These are phyloP conservation scores for Fusarium nelsonii DNA, from an alignment of 2,329 filamentous ascomycete genomes.

Conservation along the genomic window DNA sequence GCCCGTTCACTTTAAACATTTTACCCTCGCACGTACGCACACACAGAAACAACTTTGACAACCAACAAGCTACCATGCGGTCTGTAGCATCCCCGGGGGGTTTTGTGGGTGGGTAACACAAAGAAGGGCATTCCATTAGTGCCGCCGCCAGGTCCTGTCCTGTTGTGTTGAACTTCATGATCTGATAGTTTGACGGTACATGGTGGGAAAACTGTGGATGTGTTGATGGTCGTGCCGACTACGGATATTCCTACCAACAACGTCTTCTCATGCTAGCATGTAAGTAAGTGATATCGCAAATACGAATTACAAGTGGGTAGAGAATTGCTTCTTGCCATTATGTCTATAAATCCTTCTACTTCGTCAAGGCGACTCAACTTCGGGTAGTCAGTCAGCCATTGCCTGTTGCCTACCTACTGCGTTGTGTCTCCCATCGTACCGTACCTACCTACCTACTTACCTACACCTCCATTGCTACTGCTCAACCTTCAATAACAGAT, in stretches of 20 bases:
- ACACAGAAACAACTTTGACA: slow-evolving; percentile 2
- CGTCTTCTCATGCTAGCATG: background rate
- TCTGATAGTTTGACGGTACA: slow-evolving; percentile 12
- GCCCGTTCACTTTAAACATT: slow-evolving; percentile 2
- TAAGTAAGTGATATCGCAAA: background rate
- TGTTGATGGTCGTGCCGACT: background rate
- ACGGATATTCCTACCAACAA: background rate
- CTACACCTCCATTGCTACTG: background rate
- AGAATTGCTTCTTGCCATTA: background rate
- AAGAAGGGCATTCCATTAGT: background rate
- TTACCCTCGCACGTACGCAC: background rate
- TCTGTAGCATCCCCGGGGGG: background rate
- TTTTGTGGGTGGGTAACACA: slow-evolving; percentile 5
- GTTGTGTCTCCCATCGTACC: background rate
- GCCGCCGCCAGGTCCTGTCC: background rate
- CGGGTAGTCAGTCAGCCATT: background rate
- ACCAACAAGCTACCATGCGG: background rate
- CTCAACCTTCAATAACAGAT: slow-evolving; percentile 12
- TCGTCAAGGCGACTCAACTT: slow-evolving; percentile 1
- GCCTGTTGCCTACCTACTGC: background rate
- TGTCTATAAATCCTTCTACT: slow-evolving; percentile 30
- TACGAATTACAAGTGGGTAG: slow-evolving; percentile 11
- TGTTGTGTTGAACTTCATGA: slow-evolving; percentile 15
- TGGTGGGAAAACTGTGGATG: background rate
- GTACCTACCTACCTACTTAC: too few species aligned